A percentile compares a stretch with the other conserved stretches of the same genome.
Evolutionary conservation across 768 basidiomycete genomes (phyloP).

Genomic region (Russula sp.): DNA sequence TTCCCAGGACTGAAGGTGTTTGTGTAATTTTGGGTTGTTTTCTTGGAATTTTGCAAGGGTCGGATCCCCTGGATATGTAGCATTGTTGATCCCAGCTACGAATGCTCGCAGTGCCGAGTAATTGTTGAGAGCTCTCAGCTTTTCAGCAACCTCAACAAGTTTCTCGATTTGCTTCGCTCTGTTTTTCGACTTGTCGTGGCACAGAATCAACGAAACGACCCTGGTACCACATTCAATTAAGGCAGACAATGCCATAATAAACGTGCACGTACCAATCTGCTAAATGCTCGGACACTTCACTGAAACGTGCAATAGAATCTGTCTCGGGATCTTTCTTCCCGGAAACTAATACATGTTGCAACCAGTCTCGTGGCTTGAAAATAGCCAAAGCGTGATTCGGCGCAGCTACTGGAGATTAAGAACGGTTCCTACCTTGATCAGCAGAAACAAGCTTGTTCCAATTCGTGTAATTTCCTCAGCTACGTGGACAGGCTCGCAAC

Average conservation of each 20-base stretch:
- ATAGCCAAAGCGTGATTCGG: conserved; percentile 14
- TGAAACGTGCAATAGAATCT: conserved; percentile 71
- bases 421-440: conserved; percentile 57
- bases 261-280: conserved; percentile 60
- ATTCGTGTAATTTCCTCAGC: conserved; percentile 83
- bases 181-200: conserved; percentile 69
- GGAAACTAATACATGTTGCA: conserved; percentile 67
- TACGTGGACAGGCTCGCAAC: conserved; percentile 56
- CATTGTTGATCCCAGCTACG: conserved; percentile 87
- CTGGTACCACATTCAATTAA: conserved; percentile 36
- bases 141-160: conserved; percentile 77
- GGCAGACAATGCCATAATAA: conserved; percentile 15
- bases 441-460: conserved; percentile 61
- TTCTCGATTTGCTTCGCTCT: conserved; percentile 84
- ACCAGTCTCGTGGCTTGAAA: conserved; percentile 77
- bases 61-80: conserved; percentile 70
- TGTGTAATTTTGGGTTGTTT: conserved; percentile 62
- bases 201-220: conserved; percentile 87
- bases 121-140: conserved; percentile 79
- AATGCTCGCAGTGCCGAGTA: conserved; percentile 91
- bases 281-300: conserved; percentile 73
- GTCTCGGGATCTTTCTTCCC: conserved; percentile 57
- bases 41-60: conserved; percentile 69
- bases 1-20: conserved; percentile 77
- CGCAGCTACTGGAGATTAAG: not conserved